phyloP scores from a whole-genome alignment of 257 asterid species.

The Nicotiana undulata region DNA sequence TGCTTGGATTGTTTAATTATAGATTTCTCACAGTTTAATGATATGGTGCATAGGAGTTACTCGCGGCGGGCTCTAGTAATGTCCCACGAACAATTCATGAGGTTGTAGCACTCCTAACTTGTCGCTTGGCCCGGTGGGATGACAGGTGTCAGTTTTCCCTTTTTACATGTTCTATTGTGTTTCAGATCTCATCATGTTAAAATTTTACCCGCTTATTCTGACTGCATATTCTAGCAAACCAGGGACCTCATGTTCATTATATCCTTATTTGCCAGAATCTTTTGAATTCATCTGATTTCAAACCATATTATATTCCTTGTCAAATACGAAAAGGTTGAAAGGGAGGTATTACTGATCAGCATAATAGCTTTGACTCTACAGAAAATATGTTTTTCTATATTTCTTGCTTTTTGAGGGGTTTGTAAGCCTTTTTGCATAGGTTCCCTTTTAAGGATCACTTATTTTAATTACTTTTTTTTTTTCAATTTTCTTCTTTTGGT shows the following conservation, averaged over 20 bases:
- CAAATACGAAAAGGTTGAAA: neutral
- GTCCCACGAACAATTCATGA: slow-evolving; percentile 82
- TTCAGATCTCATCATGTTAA: no score
- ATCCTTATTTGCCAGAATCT: neutral
- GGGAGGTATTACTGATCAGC: neutral
- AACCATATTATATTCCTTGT: neutral
- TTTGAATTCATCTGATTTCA: neutral
- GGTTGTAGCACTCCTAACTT: slow-evolving; percentile 63
- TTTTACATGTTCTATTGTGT: neutral
- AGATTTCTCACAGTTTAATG: slow-evolving; percentile 5
- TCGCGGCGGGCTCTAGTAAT: slow-evolving; percentile 69
- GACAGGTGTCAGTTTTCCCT: slow-evolving; percentile 48
- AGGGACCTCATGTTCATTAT: neutral
- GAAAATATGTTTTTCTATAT: neutral
- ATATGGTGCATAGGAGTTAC: slow-evolving; percentile 48
- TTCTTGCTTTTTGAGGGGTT: neutral
- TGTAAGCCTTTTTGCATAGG: no score
- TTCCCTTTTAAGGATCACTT: no score
- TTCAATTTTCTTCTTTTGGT: neutral
- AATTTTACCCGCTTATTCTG: no score
- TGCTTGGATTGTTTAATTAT: neutral
- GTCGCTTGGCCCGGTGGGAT: slow-evolving; percentile 97
- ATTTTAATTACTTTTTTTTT: no score
- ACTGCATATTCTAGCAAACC: neutral
- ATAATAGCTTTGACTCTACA: neutral